These are phyloP conservation scores for Biscutella laevigata DNA, from an alignment of 441 rosid genomes.

Conservation along the genomic window DNA sequence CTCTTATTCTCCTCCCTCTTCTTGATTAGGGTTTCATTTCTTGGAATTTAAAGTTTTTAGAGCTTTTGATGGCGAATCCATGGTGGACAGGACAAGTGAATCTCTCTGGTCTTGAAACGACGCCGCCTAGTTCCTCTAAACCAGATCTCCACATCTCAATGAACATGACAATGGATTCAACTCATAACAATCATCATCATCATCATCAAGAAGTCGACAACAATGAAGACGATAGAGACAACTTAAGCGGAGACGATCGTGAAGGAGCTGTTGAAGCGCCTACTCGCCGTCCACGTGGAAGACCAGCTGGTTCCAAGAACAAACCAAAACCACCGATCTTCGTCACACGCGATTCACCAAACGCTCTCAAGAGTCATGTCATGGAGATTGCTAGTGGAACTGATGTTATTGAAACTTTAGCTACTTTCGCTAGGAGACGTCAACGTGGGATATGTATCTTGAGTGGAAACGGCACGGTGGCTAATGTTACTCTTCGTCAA, in stretches of 20 bases:
- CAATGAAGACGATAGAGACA: conserved; percentile 27
- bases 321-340: conserved; percentile 68
- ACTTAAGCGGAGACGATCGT: conserved; percentile 37
- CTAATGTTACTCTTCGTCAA: conserved; percentile 57
- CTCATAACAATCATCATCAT: conserved; percentile 22
- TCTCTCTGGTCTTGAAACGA: conserved; percentile 48
- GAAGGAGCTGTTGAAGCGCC: conserved; percentile 55
- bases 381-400: conserved; percentile 55
- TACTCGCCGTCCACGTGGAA: conserved; percentile 59
- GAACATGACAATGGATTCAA: conserved; percentile 29
- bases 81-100: conserved; percentile 75
- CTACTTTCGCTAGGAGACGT: conserved; percentile 50
- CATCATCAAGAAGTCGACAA: conserved; percentile 26
- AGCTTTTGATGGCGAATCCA: conserved; percentile 50
- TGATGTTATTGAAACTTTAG: conserved; percentile 58
- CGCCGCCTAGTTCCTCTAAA: conserved; percentile 46
- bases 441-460: conserved; percentile 58
- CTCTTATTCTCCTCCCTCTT: conserved; percentile 13
- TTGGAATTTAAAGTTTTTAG: background rate
- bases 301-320: conserved; percentile 67
- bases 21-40: conserved; percentile 16
- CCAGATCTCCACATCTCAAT: conserved; percentile 71
- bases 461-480: conserved; percentile 57
- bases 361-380: conserved; percentile 55
- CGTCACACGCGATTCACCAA: conserved; percentile 62